Evolutionary conservation across 345 rosid species (phyloP).

Genomic region (Eutrema japonicum): DNA sequence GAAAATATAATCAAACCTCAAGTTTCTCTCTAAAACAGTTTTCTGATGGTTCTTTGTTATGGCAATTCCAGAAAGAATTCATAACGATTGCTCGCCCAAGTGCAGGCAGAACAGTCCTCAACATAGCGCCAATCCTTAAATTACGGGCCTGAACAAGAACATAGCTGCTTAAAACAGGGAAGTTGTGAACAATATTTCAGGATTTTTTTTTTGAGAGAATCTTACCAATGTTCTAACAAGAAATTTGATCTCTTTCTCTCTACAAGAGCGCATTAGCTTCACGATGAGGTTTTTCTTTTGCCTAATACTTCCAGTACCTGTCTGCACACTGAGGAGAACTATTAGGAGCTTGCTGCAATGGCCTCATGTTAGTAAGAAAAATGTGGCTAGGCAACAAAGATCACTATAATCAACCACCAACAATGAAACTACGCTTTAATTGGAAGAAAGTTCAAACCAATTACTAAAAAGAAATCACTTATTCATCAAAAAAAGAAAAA

Average conservation of each 20-base stretch:
- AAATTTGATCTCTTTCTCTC: constrained; percentile 91
- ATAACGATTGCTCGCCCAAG: constrained; percentile 78
- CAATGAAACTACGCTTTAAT: neutral
- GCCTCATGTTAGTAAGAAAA: neutral
- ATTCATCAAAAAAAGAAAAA: no score
- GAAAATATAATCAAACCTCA: constrained; percentile 54
- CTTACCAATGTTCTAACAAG: constrained; percentile 85
- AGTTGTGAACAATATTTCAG: neutral
- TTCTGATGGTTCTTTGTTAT: constrained; percentile 48
- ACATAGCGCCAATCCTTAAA: constrained; percentile 92
- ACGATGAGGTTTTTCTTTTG: constrained; percentile 82
- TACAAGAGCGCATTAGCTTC: constrained; percentile 81
- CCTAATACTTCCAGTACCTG: constrained; percentile 77
- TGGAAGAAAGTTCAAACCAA: constrained; percentile 1
- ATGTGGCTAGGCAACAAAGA: neutral
- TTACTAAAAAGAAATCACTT: constrained; percentile 9
- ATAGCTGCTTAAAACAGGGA: neutral
- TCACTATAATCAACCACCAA: neutral
- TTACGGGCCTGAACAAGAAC: constrained; percentile 63
- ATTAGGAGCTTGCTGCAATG: constrained; percentile 34
- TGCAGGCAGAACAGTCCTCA: constrained; percentile 88
- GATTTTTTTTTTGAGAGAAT: neutral
- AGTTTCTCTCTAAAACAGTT: constrained; percentile 59
- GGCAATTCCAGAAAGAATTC: constrained; percentile 52
- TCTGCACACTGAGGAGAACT: constrained; percentile 66